Evolutionary conservation across 352 stramenopile species (phyloP), one percentile per base, ranked within the genome.

Genomic region (Plasmopara muralis): DNA sequence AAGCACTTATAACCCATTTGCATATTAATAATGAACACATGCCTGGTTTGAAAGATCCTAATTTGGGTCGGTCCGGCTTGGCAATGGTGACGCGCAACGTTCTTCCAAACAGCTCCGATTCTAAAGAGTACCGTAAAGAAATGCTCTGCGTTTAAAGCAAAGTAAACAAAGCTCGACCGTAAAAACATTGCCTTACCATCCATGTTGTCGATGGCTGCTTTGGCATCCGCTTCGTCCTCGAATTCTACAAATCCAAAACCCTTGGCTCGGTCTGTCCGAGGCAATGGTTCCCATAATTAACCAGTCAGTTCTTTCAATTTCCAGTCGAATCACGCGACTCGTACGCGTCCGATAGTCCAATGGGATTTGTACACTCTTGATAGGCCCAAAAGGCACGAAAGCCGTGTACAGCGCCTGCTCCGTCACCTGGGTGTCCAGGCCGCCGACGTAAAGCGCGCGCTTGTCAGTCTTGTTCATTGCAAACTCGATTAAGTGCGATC

Each of bases 131-230:
- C 41, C 7, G 16, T 15, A 6, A 41, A 14, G n/a, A 41, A 25
- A 3, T 25, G n/a, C n/a, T 2, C 14, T 18, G 2, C 5, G n/a
- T 41, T 3, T 41, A 2, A 5, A 16, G 9, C 37, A 37, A 39
- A 20, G 47, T 12, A 41, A 16, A 0, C 12, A 15, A 18, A 25
- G 20, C 3, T 41, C 4, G 37, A 15, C n/a, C 8, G 8, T 2
- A 41, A 8, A 8, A 41, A 52, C 55, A 25, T 25, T 25, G 20
- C 20, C 20, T n/a, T 55, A 79, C 91, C 89, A 55, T 98, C 85
- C 90, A 98, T 97, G 70, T 98, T 98, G 53, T 98, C 95, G 55
- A 97, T 96, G 31, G 92, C 93, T 55, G 90, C 91, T 30, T 62
- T 72, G 2, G 92, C 92, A 52, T 97, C 88, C 2, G 80, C 71